Evolutionary conservation across 2,329 filamentous ascomycete genomes (phyloP).

Genomic region (Rachicladosporium sp.): DNA sequence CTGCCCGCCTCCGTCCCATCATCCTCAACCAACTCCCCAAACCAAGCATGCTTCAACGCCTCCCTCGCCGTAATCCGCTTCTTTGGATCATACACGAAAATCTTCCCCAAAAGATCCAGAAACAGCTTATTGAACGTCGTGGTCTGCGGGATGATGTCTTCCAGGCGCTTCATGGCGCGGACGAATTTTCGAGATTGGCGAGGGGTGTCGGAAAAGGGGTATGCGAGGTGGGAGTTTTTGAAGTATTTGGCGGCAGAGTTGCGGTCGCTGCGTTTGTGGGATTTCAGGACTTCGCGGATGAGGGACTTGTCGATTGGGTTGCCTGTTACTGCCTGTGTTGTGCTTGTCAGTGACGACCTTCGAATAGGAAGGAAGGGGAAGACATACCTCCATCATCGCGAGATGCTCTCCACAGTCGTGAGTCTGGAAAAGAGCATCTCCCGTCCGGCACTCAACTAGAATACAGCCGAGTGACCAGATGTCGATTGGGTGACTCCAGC

Average conservation of each 20-base stretch:
- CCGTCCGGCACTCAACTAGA: slow-evolving; percentile 56
- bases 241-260: slow-evolving; percentile 18
- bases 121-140: slow-evolving; percentile 48
- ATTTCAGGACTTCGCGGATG: slow-evolving; percentile 21
- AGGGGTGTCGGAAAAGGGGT: slow-evolving; percentile 50
- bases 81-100: slow-evolving; percentile 56
- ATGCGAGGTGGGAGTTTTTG: slow-evolving; percentile 43
- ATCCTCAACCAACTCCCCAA: slow-evolving; percentile 50
- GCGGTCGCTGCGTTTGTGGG: slow-evolving; percentile 17
- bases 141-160: slow-evolving; percentile 52
- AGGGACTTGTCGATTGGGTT: slow-evolving; percentile 19
- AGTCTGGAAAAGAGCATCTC: slow-evolving; percentile 56
- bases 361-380: neutral
- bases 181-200: slow-evolving; percentile 55
- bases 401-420: slow-evolving; percentile 57
- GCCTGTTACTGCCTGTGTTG: slow-evolving; percentile 20
- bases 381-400: slow-evolving; percentile 51
- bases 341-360: slow-evolving; percentile 1
- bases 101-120: slow-evolving; percentile 48
- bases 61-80: slow-evolving; percentile 52
- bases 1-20: slow-evolving; percentile 53
- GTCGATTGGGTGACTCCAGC: slow-evolving; percentile 57
- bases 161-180: slow-evolving; percentile 49
- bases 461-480: slow-evolving; percentile 61
- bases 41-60: slow-evolving; percentile 55